A percentile compares a stretch with the other conserved stretches of the same genome.
Evolutionary conservation across 305 asterid genomes (phyloP).

Genomic region (Rubia tinctorum): DNA sequence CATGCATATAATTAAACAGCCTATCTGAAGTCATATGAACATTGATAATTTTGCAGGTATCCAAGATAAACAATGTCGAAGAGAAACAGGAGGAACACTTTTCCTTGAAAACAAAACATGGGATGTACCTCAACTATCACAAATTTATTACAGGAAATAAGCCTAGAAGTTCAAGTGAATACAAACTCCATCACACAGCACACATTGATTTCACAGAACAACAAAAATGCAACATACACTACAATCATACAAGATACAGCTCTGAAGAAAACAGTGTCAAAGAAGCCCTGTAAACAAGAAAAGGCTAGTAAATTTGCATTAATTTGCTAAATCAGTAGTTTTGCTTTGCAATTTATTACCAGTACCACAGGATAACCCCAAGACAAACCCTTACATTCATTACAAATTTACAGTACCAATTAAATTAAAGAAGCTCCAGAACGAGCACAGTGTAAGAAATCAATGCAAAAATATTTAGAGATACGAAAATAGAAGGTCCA

Average conservation of each 20-base stretch:
- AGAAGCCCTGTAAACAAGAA: not conserved
- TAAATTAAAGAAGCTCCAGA: not conserved
- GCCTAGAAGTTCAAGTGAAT: not conserved
- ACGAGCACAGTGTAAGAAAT: not conserved
- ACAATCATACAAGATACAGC: not conserved
- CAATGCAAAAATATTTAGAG: constrained; percentile 1
- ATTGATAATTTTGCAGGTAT: not conserved
- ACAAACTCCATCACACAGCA: not conserved
- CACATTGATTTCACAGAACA: not conserved
- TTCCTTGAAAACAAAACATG: not conserved
- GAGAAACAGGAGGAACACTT: not conserved
- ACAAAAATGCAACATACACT: not conserved
- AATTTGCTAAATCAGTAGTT: not conserved
- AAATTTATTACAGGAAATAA: not conserved
- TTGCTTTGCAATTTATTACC: not conserved
- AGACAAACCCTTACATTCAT: not conserved
- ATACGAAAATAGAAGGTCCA: not conserved
- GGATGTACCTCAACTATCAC: not conserved
- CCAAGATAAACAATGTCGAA: not conserved
- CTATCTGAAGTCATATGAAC: not conserved
- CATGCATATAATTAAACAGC: not conserved
- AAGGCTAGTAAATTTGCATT: not conserved
- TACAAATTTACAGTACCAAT: not conserved
- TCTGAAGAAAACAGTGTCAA: not conserved
- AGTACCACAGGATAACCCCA: not conserved